A percentile compares a stretch with the other conserved stretches of the same genome.
These are phyloP conservation scores for Candida endomychidarum DNA, from an alignment of 805 yeast genomes.

Conservation along the genomic window DNA sequence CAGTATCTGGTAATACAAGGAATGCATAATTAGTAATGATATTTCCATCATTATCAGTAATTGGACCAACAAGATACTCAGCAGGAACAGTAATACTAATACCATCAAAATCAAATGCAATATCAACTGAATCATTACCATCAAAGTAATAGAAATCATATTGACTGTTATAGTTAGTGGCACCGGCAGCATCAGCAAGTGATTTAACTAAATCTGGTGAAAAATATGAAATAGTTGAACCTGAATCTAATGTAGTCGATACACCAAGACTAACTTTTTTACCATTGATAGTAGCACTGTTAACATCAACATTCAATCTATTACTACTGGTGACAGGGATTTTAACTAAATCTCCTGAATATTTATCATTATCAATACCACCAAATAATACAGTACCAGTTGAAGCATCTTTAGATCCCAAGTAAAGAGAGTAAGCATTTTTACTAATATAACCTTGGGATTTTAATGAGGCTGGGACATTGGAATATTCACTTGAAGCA, in stretches of 20 bases:
- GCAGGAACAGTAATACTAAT: slow-evolving; percentile 12
- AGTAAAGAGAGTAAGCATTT: slow-evolving; percentile 39
- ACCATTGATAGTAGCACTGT: slow-evolving; percentile 28
- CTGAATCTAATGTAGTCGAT: slow-evolving; percentile 26
- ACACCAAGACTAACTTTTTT: slow-evolving; percentile 7
- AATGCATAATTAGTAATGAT: neutral
- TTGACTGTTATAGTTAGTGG: slow-evolving; percentile 29
- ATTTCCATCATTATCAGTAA: neutral
- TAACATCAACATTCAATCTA: slow-evolving; percentile 48
- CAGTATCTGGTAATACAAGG: neutral
- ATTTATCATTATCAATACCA: slow-evolving; percentile 30
- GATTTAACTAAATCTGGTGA: slow-evolving; percentile 31
- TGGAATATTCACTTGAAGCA: slow-evolving; percentile 23
- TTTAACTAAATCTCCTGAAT: slow-evolving; percentile 20
- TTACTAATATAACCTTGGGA: slow-evolving; percentile 34
- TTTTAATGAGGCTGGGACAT: slow-evolving; percentile 35
- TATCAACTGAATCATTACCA: slow-evolving; percentile 1
- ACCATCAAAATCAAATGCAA: slow-evolving; percentile 14
- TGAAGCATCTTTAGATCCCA: slow-evolving; percentile 21
- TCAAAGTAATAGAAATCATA: slow-evolving; percentile 9
- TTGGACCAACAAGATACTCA: neutral
- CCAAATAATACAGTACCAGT: slow-evolving; percentile 33
- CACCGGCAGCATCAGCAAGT: slow-evolving; percentile 40
- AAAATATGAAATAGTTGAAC: slow-evolving; percentile 40
- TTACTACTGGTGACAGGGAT: slow-evolving; percentile 24